phyloP scores from a whole-genome alignment of 2,329 filamentous ascomycete species.

The Scopulariopsis brevicaulis region DNA sequence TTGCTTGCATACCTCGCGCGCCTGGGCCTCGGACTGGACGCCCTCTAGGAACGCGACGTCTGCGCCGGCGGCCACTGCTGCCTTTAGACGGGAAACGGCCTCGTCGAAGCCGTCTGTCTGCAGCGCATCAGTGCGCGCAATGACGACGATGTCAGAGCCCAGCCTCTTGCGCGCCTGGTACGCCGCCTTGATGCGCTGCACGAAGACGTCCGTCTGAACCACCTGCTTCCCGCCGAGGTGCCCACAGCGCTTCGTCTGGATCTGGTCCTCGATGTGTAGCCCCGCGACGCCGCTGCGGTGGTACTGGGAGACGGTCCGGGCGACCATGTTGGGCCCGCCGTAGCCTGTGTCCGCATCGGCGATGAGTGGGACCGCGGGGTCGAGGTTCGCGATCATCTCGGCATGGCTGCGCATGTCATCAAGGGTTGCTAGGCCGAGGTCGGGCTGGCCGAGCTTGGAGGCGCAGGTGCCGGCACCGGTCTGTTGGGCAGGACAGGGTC shows the following conservation, averaged over 20 bases:
- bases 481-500: constrained; percentile 18
- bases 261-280: constrained; percentile 53
- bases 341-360: constrained; percentile 51
- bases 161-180: constrained; percentile 32
- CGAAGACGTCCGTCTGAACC: constrained; percentile 36
- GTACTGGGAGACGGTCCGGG: constrained; percentile 40
- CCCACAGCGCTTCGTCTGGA: constrained; percentile 53
- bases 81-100: constrained; percentile 34
- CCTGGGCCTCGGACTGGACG: constrained; percentile 37
- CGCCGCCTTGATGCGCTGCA: constrained; percentile 46
- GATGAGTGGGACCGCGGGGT: constrained; percentile 44
- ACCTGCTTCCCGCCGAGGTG: constrained; percentile 51
- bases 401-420: constrained; percentile 53
- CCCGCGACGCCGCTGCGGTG: constrained; percentile 43
- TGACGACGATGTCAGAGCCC: constrained; percentile 48
- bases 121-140: constrained; percentile 52
- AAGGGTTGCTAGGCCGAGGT: constrained; percentile 49
- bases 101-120: constrained; percentile 45
- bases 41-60: constrained; percentile 52
- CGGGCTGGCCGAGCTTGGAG: constrained; percentile 49
- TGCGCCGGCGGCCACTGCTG: constrained; percentile 41
- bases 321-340: constrained; percentile 33
- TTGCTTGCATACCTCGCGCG: constrained; percentile 28
- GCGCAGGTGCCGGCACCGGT: constrained; percentile 52
- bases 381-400: constrained; percentile 51